These are phyloP conservation scores for Plantago elongata DNA, from an alignment of 257 asterid genomes.

Conservation along the genomic window DNA sequence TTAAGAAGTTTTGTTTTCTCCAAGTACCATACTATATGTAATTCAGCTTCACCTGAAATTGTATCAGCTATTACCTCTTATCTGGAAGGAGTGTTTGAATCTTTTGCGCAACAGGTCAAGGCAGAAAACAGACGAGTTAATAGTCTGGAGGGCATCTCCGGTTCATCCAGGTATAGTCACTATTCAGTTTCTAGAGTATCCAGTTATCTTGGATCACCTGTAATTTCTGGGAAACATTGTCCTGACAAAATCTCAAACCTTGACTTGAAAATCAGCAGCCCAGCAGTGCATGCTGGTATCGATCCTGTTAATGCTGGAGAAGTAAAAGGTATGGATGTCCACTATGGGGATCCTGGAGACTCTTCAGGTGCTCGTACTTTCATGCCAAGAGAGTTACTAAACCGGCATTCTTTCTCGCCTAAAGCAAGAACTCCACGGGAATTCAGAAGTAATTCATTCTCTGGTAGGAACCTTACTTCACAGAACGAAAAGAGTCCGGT, in stretches of 20 bases:
- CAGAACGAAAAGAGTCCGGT: slow-evolving; percentile 55
- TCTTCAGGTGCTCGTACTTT: slow-evolving; percentile 33
- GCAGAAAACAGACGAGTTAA: slow-evolving; percentile 38
- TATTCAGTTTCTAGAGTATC: slow-evolving; percentile 34
- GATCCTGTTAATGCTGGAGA: slow-evolving; percentile 39
- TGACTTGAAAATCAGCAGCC: slow-evolving; percentile 33
- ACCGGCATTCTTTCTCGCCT: slow-evolving; percentile 61
- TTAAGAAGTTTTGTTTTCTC: slow-evolving; percentile 57
- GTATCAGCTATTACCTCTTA: slow-evolving; percentile 55
- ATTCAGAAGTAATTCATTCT: slow-evolving; percentile 51
- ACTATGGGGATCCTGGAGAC: slow-evolving; percentile 49
- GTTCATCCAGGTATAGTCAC: slow-evolving; percentile 43
- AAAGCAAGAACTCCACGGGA: slow-evolving; percentile 57
- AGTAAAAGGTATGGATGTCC: slow-evolving; percentile 40
- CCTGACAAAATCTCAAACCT: slow-evolving; percentile 28
- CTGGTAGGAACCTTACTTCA: slow-evolving; percentile 36
- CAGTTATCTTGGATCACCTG: slow-evolving; percentile 46
- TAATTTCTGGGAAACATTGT: slow-evolving; percentile 40
- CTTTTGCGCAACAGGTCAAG: slow-evolving; percentile 49
- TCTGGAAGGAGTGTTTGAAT: slow-evolving; percentile 60
- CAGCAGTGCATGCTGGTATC: slow-evolving; percentile 22
- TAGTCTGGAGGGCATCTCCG: slow-evolving; percentile 35
- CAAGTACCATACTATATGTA: slow-evolving; percentile 54
- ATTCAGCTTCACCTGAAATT: slow-evolving; percentile 59
- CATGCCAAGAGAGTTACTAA: slow-evolving; percentile 53